Base-by-base conservation (phyloP, 768 basidiomycete species). In the Lentinula sp. region DNA sequence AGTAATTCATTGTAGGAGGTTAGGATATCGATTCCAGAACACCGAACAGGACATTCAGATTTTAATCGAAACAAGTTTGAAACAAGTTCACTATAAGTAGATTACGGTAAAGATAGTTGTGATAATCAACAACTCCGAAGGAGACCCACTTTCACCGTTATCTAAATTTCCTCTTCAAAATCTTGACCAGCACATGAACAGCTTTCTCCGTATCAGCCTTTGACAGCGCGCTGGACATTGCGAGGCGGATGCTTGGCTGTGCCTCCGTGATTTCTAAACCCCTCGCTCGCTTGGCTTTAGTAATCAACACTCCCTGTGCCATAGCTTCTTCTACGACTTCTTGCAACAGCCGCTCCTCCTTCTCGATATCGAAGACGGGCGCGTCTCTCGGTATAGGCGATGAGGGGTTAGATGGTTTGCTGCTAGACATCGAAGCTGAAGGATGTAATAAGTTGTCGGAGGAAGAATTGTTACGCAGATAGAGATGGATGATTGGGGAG, bases 141-240 rank as follows among this genome's bases (percentile, higher is more conserved):
- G 50, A 9, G 9, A 48, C 21, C 18, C 8, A 48, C 46, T 48
- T 28, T 39, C 37, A 39, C 21, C 18, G 23, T 56, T 40, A 56
- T 42, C 15, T 56, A 15, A 56, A 59, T 48, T 52, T 63, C 32
- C 62, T 59, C 76, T 74, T 87, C 31, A 94, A 72, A 3, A 92
- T 84, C 76, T 95, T 93, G 43, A 81, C 78, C 49, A 94, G 75
- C 18, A 89, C 81, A 23, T 74, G 75, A 5, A 87, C 84, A 3
- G 95, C 91, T 78, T 93, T 95, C 79, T 97, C 95, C 59, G 87
- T 84, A 67, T 98, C 97, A 75, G 95, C 96, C 81, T 80, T 89
- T 28, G 87, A 86, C 65, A 98, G 71, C 13, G 85, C 93, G 13
- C 86, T 83, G 4, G 84, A 88, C 63, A 95, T 75, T 23, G 89